Conservation (phyloP, 805 yeast genomes). For the Candida qinlingensis region DNA sequence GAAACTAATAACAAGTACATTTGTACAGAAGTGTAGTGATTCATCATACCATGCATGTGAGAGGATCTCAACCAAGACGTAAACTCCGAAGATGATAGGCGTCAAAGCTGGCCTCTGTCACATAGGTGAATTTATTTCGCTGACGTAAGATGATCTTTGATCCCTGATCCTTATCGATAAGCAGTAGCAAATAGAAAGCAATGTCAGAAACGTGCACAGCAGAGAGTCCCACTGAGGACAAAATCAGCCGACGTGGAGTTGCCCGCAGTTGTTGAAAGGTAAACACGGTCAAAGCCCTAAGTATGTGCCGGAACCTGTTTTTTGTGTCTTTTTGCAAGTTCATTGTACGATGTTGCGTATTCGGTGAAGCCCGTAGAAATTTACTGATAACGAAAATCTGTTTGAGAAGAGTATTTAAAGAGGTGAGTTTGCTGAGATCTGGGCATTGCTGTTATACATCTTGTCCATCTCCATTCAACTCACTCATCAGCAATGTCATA, state of each 20-base stretch:
- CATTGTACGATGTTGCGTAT: neutral
- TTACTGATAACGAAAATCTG: neutral
- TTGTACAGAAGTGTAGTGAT: too few relatives aligned
- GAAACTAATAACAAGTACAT: too few relatives aligned
- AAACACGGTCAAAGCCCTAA: neutral
- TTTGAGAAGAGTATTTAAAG: neutral
- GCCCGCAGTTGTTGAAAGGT: neutral
- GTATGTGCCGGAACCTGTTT: too few relatives aligned
- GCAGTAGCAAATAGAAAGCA: too few relatives aligned
- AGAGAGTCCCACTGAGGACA: neutral
- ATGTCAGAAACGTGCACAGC: too few relatives aligned
- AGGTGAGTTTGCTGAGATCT: neutral
- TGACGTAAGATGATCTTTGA: too few relatives aligned
- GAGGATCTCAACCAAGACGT: too few relatives aligned
- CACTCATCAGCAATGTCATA: slow-evolving; percentile 15
- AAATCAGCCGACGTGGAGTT: slow-evolving; percentile 1
- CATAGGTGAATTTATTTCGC: too few relatives aligned
- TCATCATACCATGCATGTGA: too few relatives aligned
- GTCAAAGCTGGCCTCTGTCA: too few relatives aligned
- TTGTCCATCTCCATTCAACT: neutral
- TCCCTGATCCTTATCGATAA: too few relatives aligned
- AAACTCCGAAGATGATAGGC: too few relatives aligned
- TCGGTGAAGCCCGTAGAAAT: slow-evolving; percentile 2
- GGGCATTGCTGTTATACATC: neutral
- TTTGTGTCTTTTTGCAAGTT: neutral